A percentile compares a stretch with the other conserved stretches of the same genome.
phyloP scores from a whole-genome alignment of 352 stramenopile genomes.

The Phytophthora pini region DNA sequence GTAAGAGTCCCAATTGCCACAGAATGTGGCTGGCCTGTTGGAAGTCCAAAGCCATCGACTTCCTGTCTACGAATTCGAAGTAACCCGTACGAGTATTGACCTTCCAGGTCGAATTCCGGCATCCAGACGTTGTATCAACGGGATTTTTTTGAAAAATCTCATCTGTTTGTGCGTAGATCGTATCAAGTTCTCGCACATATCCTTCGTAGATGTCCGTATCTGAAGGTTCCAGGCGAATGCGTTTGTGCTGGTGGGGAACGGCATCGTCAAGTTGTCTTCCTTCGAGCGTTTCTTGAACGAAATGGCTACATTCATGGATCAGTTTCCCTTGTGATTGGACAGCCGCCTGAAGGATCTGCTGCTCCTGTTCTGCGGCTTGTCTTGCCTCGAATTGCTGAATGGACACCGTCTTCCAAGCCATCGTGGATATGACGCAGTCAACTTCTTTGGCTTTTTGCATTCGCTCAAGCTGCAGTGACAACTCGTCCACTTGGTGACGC shows the following conservation, averaged over 20 bases:
- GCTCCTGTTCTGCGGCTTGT: not conserved
- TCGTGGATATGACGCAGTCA: not conserved
- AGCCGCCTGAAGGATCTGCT: not conserved
- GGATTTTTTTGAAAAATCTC: no score
- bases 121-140: no score
- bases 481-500: not conserved
- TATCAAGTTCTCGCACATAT: no score
- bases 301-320: not conserved
- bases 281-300: no score
- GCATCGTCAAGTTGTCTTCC: no score
- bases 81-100: not conserved
- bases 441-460: not conserved
- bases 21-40: not conserved
- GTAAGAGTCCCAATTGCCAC: not conserved
- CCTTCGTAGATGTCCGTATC: no score
- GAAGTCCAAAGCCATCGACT: not conserved
- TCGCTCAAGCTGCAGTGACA: not conserved
- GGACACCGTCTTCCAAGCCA: not conserved
- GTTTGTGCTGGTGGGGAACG: no score
- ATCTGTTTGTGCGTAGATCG: no score
- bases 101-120: not conserved
- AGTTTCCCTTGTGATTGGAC: not conserved
- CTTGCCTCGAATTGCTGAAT: not conserved
- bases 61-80: not conserved
- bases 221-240: no score